Percentiles rank a stretch among this genome's conserved stretches.
phyloP scores from a whole-genome alignment of 2,329 filamentous ascomycete species.

The Aureobasidium leucospermi region DNA sequence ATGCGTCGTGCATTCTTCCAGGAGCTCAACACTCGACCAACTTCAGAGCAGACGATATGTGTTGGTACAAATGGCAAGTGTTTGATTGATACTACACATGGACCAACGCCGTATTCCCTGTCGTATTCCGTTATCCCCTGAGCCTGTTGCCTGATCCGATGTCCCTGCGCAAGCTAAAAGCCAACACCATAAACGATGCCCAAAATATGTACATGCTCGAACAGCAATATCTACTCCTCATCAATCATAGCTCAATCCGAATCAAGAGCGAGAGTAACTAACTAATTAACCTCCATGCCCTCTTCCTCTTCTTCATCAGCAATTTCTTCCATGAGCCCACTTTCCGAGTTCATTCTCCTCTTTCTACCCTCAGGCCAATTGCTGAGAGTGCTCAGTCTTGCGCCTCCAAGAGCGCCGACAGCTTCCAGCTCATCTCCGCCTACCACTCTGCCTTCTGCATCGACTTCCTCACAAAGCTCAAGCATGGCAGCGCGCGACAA shows the following conservation, averaged over 20 bases:
- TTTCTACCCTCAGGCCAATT: slow-evolving; percentile 34
- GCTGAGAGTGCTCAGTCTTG: slow-evolving; percentile 34
- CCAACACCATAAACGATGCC: not conserved
- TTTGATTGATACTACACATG: not conserved
- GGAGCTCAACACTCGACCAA: not conserved
- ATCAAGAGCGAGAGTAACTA: not conserved
- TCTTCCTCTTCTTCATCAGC: slow-evolving; percentile 22
- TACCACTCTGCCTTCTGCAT: slow-evolving; percentile 84
- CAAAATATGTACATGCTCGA: slow-evolving; percentile 9
- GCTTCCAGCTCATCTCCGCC: slow-evolving; percentile 75
- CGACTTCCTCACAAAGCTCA: slow-evolving; percentile 87
- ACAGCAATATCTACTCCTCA: not conserved
- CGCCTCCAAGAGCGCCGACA: slow-evolving; percentile 47
- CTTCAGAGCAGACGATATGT: not conserved
- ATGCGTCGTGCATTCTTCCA: slow-evolving; percentile 3
- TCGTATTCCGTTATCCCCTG: no score
- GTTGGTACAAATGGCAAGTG: not conserved
- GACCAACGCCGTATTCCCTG: not conserved
- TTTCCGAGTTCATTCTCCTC: slow-evolving; percentile 28
- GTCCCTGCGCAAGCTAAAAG: not conserved
- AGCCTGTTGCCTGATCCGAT: not conserved
- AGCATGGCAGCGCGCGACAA: slow-evolving; percentile 74
- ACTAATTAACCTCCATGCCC: slow-evolving; percentile 24
- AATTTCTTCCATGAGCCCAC: slow-evolving; percentile 25
- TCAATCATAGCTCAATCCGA: slow-evolving; percentile 7